Evolutionary conservation across 208 protist genomes (phyloP).

Genomic region (Leishmania guyanensis): DNA sequence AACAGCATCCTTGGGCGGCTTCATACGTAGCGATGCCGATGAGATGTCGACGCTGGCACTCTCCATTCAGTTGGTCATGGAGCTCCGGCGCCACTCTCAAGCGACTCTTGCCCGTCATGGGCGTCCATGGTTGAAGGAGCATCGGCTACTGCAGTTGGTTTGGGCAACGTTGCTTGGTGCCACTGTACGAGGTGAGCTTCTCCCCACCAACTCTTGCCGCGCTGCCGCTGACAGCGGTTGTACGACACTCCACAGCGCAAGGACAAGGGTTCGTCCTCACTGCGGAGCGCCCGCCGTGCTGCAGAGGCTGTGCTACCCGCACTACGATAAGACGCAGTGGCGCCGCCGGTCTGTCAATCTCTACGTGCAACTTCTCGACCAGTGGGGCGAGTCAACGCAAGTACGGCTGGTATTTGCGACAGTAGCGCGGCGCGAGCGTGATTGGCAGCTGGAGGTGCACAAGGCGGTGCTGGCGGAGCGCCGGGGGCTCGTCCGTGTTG

Average conservation of each 20-base stretch:
- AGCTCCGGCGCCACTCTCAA: slow-evolving; percentile 8
- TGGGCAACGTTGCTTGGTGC: slow-evolving; percentile 20
- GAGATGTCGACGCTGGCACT: slow-evolving; percentile 7
- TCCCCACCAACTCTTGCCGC: not conserved
- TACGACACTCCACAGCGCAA: not conserved
- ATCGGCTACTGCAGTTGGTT: slow-evolving; percentile 11
- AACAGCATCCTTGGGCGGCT: not conserved
- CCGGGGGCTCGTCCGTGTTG: not conserved
- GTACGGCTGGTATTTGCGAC: slow-evolving; percentile 47
- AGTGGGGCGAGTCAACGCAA: slow-evolving; percentile 48
- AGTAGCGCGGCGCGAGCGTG: slow-evolving; percentile 33
- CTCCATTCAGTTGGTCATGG: slow-evolving; percentile 4
- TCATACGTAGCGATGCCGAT: not conserved
- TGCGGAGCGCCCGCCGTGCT: slow-evolving; percentile 6
- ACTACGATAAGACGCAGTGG: slow-evolving; percentile 39
- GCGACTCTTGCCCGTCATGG: not conserved
- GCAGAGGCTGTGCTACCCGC: slow-evolving; percentile 21
- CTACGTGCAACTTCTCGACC: slow-evolving; percentile 51
- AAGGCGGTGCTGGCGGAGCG: slow-evolving; percentile 9
- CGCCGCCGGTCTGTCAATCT: slow-evolving; percentile 44
- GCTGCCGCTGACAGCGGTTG: too few species aligned
- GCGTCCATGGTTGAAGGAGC: not conserved
- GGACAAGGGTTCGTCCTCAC: not conserved
- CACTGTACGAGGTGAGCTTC: slow-evolving; percentile 8
- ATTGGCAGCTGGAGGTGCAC: slow-evolving; percentile 19